Evolutionary conservation across 805 yeast species (phyloP).

Genomic region (Priceomyces medius): DNA sequence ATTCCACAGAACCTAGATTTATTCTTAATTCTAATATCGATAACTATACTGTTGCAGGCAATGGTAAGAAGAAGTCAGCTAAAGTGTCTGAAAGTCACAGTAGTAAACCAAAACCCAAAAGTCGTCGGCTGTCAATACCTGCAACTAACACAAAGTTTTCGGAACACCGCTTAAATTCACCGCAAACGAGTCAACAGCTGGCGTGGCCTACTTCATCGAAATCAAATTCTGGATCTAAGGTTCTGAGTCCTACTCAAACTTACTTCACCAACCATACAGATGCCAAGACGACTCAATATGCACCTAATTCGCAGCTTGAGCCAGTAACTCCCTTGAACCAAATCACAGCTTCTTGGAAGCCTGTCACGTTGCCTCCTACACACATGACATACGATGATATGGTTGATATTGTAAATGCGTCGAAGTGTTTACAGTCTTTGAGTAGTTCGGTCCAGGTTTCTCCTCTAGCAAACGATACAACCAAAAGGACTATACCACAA

Average conservation of each 20-base stretch:
- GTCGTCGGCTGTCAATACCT: neutral
- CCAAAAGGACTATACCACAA: neutral
- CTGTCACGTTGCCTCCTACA: neutral
- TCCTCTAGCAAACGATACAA: slow-evolving; percentile 8
- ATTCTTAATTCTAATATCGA: slow-evolving; percentile 1
- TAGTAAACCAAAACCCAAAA: neutral
- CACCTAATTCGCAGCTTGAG: neutral
- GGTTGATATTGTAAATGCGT: slow-evolving; percentile 35
- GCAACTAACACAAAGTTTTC: neutral
- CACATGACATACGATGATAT: slow-evolving; percentile 16
- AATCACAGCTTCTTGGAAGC: slow-evolving; percentile 1
- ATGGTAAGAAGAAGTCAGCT: neutral
- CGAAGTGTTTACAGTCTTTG: slow-evolving; percentile 34
- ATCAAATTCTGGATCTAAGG: neutral
- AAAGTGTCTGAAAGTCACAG: neutral
- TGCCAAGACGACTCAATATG: neutral
- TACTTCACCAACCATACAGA: neutral
- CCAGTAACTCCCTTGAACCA: slow-evolving; percentile 3
- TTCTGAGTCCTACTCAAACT: neutral
- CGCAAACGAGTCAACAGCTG: neutral
- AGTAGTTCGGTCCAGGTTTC: slow-evolving; percentile 13
- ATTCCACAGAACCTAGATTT: slow-evolving; percentile 2
- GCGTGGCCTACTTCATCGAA: neutral
- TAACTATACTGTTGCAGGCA: neutral
- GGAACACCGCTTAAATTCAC: neutral